phyloP scores from a whole-genome alignment of 2,329 filamentous ascomycete genomes.

The Talaromyces sp. region DNA sequence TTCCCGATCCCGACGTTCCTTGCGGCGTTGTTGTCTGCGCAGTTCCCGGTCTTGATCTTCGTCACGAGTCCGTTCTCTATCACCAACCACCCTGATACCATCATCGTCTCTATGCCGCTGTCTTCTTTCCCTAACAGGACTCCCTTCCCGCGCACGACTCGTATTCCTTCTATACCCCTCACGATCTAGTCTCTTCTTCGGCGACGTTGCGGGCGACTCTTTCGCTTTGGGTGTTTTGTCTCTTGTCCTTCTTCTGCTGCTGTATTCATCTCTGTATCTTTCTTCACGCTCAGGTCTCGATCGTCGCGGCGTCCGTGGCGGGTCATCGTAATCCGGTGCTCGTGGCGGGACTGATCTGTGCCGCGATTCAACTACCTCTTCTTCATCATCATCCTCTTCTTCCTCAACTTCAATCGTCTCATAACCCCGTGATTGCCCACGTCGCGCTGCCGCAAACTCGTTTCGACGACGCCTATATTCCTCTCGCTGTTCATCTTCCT shows the following conservation, averaged over 20 bases:
- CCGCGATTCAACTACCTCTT: background rate
- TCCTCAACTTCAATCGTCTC: constrained; percentile 24
- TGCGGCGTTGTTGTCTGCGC: constrained; percentile 28
- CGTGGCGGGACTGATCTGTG: constrained; percentile 1
- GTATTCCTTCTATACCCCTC: constrained; percentile 34
- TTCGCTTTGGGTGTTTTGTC: constrained; percentile 33
- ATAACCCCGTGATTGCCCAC: constrained; percentile 26
- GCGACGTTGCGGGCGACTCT: constrained; percentile 39
- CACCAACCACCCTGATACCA: constrained; percentile 23
- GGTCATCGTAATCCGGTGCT: background rate
- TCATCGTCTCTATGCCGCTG: constrained; percentile 27
- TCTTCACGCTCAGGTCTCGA: constrained; percentile 29
- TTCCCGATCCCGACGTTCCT: constrained; percentile 22
- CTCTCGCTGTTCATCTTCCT: constrained; percentile 11
- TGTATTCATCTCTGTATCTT: constrained; percentile 20
- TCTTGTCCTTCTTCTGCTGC: constrained; percentile 17
- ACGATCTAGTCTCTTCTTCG: constrained; percentile 36
- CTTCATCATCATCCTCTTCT: constrained; percentile 20
- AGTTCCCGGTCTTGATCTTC: constrained; percentile 14
- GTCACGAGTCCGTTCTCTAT: constrained; percentile 7
- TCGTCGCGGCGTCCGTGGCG: constrained; percentile 31
- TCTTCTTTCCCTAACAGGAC: constrained; percentile 28
- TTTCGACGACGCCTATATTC: constrained; percentile 21
- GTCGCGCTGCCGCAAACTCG: constrained; percentile 18
- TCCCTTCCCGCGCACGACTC: constrained; percentile 28